A percentile compares a stretch with the other conserved stretches of the same genome.
Evolutionary conservation across 148 eudicot species (phyloP).

Genomic region (Rhododendron ovatum): DNA sequence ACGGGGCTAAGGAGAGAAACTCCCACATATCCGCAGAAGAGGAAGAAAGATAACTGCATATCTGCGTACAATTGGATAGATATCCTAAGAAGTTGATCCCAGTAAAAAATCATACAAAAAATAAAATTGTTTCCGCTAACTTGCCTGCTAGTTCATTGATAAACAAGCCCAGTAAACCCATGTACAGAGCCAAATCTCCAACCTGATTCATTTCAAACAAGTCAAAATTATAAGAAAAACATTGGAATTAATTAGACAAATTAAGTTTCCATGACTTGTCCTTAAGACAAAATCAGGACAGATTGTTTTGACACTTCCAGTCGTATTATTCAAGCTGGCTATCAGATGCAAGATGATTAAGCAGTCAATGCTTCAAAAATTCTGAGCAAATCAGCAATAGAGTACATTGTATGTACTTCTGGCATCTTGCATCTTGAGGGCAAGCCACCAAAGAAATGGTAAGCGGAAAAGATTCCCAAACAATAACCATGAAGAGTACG

Average conservation of each 20-base stretch:
- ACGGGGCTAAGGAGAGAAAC: conserved; percentile 93
- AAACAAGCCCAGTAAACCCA: conserved; percentile 74
- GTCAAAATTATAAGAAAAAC: not conserved
- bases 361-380: not conserved
- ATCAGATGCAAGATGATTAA: not conserved
- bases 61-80: conserved; percentile 41
- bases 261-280: not conserved
- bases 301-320: not conserved
- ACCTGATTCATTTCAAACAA: conserved; percentile 41
- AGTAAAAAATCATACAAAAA: not conserved
- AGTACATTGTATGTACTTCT: not conserved
- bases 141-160: conserved; percentile 80
- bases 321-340: not conserved
- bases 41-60: conserved; percentile 89
- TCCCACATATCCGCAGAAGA: conserved; percentile 83
- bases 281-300: not conserved
- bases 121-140: conserved; percentile 7
- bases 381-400: not conserved
- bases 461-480: not conserved
- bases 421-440: conserved; percentile 1
- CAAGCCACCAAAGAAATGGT: not conserved
- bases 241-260: not conserved
- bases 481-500: not conserved
- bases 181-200: conserved; percentile 83
- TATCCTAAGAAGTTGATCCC: conserved; percentile 12